Percentiles rank a stretch among this genome's conserved stretches.
These are phyloP conservation scores for Micractinium sp. DNA, from an alignment of 139 green algal species.

Conservation along the genomic window DNA sequence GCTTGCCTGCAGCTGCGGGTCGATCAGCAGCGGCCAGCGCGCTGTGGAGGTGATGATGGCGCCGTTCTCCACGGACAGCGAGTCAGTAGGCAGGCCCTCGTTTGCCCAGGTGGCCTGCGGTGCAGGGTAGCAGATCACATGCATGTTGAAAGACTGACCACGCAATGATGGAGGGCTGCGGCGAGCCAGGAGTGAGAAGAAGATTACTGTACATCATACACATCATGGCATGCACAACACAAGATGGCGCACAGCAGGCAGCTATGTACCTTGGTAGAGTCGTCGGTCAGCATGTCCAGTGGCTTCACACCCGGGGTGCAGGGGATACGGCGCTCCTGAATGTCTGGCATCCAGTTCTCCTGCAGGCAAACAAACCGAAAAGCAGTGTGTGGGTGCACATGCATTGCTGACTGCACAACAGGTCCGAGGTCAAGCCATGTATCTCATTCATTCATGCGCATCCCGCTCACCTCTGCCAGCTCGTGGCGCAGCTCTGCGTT, in stretches of 20 bases:
- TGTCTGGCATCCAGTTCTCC: conserved; percentile 82
- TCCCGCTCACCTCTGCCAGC: conserved; percentile 14
- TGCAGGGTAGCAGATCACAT: not conserved
- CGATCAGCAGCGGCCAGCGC: conserved; percentile 89
- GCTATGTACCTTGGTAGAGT: conserved; percentile 58
- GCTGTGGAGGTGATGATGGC: conserved; percentile 83
- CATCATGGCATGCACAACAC: not conserved
- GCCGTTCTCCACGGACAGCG: conserved; percentile 87
- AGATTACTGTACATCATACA: not conserved
- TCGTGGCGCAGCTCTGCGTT: conserved; percentile 74
- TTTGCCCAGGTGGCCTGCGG: conserved; percentile 75
- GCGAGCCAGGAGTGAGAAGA: not conserved
- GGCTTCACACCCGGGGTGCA: conserved; percentile 61
- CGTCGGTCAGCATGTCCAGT: conserved; percentile 66
- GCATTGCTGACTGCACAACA: too few species aligned
- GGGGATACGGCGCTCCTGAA: conserved; percentile 75
- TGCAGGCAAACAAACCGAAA: conserved; percentile 42
- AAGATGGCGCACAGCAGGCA: not conserved
- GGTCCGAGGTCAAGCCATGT: not conserved
- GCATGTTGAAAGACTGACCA: not conserved
- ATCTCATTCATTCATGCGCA: not conserved
- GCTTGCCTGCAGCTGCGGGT: conserved; percentile 83
- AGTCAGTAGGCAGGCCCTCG: conserved; percentile 87
- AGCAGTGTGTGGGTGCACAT: too few species aligned
- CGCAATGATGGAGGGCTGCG: not conserved